Evolutionary conservation across 2,329 filamentous ascomycete species (phyloP).

Genomic region (Fusarium sp.): DNA sequence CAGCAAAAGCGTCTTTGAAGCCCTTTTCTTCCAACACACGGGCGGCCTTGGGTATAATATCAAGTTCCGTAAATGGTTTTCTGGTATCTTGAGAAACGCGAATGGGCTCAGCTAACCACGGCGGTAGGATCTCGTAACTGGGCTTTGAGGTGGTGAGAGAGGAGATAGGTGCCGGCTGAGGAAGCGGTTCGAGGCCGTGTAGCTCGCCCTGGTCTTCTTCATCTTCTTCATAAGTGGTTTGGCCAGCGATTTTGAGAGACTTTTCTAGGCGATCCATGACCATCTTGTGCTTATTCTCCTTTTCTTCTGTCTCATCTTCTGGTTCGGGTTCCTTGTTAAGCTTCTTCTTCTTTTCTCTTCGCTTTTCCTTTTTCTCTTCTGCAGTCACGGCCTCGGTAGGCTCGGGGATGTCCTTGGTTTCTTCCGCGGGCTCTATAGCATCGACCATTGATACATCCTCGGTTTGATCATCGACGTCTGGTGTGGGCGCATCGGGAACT

Average conservation of each 20-base stretch:
- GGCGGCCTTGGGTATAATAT: conserved; percentile 71
- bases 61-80: conserved; percentile 72
- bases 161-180: conserved; percentile 76
- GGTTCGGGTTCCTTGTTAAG: conserved; percentile 39
- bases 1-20: conserved; percentile 58
- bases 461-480: conserved; percentile 22
- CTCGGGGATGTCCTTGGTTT: conserved; percentile 7
- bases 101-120: conserved; percentile 84
- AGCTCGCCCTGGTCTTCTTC: conserved; percentile 59
- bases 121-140: conserved; percentile 81
- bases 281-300: conserved; percentile 59
- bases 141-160: conserved; percentile 69
- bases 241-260: conserved; percentile 64
- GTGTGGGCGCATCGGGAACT: conserved; percentile 11
- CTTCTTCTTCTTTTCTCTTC: conserved; percentile 50
- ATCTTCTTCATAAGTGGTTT: conserved; percentile 52
- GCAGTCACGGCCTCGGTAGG: conserved; percentile 5
- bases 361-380: conserved; percentile 40
- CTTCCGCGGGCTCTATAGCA: conserved; percentile 14
- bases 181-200: conserved; percentile 83
- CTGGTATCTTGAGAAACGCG: conserved; percentile 72
- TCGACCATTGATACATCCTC: conserved; percentile 47
- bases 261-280: conserved; percentile 69
- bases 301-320: conserved; percentile 43
- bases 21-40: conserved; percentile 74